Evolutionary conservation across 1,284 basidiomycete genomes (phyloP), one percentile per base, ranked within the genome.

Genomic region (Naganishia sp.): DNA sequence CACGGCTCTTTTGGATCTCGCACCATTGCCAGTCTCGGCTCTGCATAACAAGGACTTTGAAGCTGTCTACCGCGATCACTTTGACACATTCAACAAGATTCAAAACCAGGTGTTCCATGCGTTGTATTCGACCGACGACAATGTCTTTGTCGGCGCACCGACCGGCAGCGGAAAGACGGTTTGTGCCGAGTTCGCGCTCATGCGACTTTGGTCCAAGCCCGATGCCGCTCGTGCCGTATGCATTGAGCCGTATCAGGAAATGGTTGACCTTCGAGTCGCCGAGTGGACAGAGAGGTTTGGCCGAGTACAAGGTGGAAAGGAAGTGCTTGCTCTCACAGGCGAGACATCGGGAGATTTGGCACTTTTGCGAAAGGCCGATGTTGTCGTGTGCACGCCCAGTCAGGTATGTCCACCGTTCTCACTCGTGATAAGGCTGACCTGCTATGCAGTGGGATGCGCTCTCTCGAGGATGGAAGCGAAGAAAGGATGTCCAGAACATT

Each of bases 51-150:
- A 88, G 75, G 90, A 92, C 68, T 96, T 89, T 71, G 91, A 98
- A 76, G 82, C 83, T 5, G 85, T 97, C 50, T 99, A 96, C 78
- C 85, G 87, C 0, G 85, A 84, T 18, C 85, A 85, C 0, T 88
- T 95, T 70, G 83, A 87, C 68, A 86, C 85, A 0, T 97, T 98
- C 84, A 99, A 99, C 85, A 98, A 97, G 82, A 96, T 98, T 71
- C 96, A 99, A 78, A 99, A 94, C 0, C 96, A 99, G 80, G 93
- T 96, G 43, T 99, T 98, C 88, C 95, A 98, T 72, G 93, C 94
- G 0, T 83, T 99, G 0, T 99, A 95, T 79, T 94, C 92, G 0
- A 90, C 92, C 0, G 94, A 98, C 76, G 94, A 98, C 75, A 96
- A 94, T 73, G 89, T 95, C 47, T 92, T 99, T 75, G 88, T 99